phyloP scores from a whole-genome alignment of 768 basidiomycete genomes.

The Gymnopilus dilepis region DNA sequence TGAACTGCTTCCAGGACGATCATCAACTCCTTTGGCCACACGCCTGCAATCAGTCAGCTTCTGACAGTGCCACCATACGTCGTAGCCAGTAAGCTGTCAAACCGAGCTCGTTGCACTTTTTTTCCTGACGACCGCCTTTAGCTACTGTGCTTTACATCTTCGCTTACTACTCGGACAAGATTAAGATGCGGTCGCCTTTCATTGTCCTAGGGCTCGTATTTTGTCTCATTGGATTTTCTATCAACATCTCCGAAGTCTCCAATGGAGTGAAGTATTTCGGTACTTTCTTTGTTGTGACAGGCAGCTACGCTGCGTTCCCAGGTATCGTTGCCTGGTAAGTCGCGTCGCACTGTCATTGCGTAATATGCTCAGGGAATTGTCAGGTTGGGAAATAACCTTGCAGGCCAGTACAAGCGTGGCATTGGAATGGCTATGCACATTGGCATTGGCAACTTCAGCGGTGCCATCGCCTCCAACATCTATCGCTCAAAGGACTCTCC shows the following conservation, averaged over 20 bases:
- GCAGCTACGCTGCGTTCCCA: conserved; percentile 65
- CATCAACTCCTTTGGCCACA: conserved; percentile 64
- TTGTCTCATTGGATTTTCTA: conserved; percentile 62
- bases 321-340: conserved; percentile 65
- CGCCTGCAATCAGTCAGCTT: conserved; percentile 60
- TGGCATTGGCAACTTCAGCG: conserved; percentile 68
- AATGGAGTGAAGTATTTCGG: conserved; percentile 72
- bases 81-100: conserved; percentile 54
- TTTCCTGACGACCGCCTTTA: conserved; percentile 26
- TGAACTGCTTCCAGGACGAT: conserved; percentile 50
- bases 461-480: conserved; percentile 67
- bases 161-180: conserved; percentile 63
- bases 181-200: conserved; percentile 60
- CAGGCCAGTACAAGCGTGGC: conserved; percentile 74
- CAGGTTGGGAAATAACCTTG: conserved; percentile 70
- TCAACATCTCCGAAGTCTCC: conserved; percentile 62
- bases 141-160: conserved; percentile 58
- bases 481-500: conserved; percentile 65
- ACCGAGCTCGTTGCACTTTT: background rate
- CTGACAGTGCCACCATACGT: conserved; percentile 74
- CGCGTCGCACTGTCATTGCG: background rate
- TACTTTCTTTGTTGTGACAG: conserved; percentile 69
- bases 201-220: conserved; percentile 55
- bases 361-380: background rate
- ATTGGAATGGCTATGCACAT: conserved; percentile 74